Percentiles rank a stretch among this genome's conserved stretches.
phyloP scores from a whole-genome alignment of 371 early-diverging fungal species.

The Syncephalastrum racemosum region DNA sequence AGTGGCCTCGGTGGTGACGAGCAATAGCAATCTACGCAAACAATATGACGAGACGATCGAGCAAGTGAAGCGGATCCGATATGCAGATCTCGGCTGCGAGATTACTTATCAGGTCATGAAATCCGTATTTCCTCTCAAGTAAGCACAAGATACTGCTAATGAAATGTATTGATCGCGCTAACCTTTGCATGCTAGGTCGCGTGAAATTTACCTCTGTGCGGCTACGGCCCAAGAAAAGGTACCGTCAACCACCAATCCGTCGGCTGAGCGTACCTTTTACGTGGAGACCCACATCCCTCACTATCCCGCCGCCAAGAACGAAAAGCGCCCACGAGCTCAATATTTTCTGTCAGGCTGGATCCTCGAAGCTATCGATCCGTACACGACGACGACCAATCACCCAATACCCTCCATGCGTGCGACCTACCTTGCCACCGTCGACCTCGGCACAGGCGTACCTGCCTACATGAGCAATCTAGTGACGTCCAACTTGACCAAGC shows the following conservation, averaged over 20 bases:
- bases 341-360: slow-evolving; percentile 60
- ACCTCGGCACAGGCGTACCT: slow-evolving; percentile 53
- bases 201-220: slow-evolving; percentile 35
- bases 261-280: slow-evolving; percentile 32
- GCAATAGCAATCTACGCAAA: slow-evolving; percentile 36
- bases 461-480: slow-evolving; percentile 54
- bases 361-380: slow-evolving; percentile 57
- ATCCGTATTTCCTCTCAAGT: slow-evolving; percentile 58
- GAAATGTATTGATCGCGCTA: neutral
- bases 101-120: slow-evolving; percentile 47
- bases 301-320: slow-evolving; percentile 23
- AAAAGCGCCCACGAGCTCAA: slow-evolving; percentile 39
- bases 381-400: slow-evolving; percentile 53
- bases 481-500: slow-evolving; percentile 43
- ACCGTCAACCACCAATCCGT: slow-evolving; percentile 16
- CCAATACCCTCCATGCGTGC: slow-evolving; percentile 62
- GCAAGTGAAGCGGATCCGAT: slow-evolving; percentile 32
- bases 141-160: slow-evolving; percentile 11
- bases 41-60: slow-evolving; percentile 50
- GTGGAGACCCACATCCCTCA: slow-evolving; percentile 37
- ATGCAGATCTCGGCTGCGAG: slow-evolving; percentile 42
- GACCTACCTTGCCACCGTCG: slow-evolving; percentile 49
- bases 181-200: slow-evolving; percentile 17
- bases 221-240: slow-evolving; percentile 37
- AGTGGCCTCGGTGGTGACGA: slow-evolving; percentile 51